These are phyloP conservation scores for Candida tallmaniae DNA, from an alignment of 805 yeast genomes.

Conservation along the genomic window DNA sequence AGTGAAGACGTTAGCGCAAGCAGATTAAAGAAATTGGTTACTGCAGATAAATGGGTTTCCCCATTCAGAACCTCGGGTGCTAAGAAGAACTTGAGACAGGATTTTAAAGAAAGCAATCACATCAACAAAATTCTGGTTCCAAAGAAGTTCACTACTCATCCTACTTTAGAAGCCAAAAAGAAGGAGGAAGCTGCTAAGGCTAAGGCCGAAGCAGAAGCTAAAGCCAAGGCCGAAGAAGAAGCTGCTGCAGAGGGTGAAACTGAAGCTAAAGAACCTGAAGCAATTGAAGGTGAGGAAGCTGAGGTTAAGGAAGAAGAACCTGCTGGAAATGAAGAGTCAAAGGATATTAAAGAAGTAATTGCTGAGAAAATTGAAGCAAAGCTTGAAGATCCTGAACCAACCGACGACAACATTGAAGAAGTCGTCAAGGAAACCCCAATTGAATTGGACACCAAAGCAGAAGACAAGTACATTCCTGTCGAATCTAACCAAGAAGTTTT, in stretches of 20 bases:
- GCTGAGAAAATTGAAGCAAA: slow-evolving; percentile 10
- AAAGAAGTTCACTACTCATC: slow-evolving; percentile 36
- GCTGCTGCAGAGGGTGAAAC: slow-evolving; percentile 10
- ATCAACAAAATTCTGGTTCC: slow-evolving; percentile 34
- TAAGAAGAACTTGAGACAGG: slow-evolving; percentile 29
- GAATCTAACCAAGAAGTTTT: slow-evolving; percentile 32
- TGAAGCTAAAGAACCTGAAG: slow-evolving; percentile 10
- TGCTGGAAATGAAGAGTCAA: slow-evolving; percentile 16
- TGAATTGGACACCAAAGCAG: slow-evolving; percentile 31
- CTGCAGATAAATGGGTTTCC: slow-evolving; percentile 34
- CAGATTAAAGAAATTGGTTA: slow-evolving; percentile 26
- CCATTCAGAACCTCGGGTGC: slow-evolving; percentile 32
- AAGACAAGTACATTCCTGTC: slow-evolving; percentile 30
- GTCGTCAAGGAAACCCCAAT: slow-evolving; percentile 27
- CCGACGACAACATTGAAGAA: slow-evolving; percentile 26
- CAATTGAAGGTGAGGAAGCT: slow-evolving; percentile 10
- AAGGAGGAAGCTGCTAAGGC: slow-evolving; percentile 16
- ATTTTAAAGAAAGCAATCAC: slow-evolving; percentile 31
- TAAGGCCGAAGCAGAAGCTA: slow-evolving; percentile 13
- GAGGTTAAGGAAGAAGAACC: slow-evolving; percentile 2
- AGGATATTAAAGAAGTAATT: slow-evolving; percentile 16
- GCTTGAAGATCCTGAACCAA: slow-evolving; percentile 10
- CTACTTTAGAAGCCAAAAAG: slow-evolving; percentile 22
- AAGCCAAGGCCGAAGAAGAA: slow-evolving; percentile 4
- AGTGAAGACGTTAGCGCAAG: slow-evolving; percentile 7